phyloP scores from a whole-genome alignment of 495 filamentous ascomycete genomes.

The Apodospora peruviana region DNA sequence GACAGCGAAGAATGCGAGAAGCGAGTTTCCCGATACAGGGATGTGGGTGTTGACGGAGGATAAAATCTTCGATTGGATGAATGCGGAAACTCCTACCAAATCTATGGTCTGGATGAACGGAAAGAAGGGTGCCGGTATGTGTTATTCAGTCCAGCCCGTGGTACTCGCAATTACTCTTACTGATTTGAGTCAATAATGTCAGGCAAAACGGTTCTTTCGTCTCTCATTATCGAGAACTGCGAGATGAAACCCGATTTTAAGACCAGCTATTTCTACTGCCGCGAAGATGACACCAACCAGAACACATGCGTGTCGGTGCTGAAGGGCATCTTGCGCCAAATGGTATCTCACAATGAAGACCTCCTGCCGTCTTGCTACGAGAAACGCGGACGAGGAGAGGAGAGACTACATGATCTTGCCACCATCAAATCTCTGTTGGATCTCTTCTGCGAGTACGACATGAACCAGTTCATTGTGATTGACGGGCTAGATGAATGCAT shows the following conservation, averaged over 20 bases:
- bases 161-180: too few species aligned
- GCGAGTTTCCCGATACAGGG: constrained; percentile 20
- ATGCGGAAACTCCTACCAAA: constrained; percentile 4
- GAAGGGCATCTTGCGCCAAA: constrained; percentile 30
- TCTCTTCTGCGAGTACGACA: constrained; percentile 18
- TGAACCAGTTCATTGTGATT: constrained; percentile 31
- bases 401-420: constrained; percentile 19
- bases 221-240: constrained; percentile 29
- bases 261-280: constrained; percentile 41
- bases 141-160: not conserved
- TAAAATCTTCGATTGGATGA: constrained; percentile 26
- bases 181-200: too few species aligned
- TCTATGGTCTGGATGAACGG: constrained; percentile 37
- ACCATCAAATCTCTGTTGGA: constrained; percentile 25
- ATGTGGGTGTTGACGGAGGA: constrained; percentile 30
- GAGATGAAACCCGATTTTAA: constrained; percentile 10
- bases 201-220: constrained; percentile 43
- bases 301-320: constrained; percentile 26
- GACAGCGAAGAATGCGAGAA: constrained; percentile 20
- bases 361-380: constrained; percentile 29
- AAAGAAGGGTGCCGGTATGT: constrained; percentile 39
- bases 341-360: constrained; percentile 26
- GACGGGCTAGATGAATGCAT: constrained; percentile 44
- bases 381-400: constrained; percentile 18
- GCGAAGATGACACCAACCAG: constrained; percentile 23